phyloP scores from a whole-genome alignment of 805 yeast species.

The Ascoidea rubescens region DNA sequence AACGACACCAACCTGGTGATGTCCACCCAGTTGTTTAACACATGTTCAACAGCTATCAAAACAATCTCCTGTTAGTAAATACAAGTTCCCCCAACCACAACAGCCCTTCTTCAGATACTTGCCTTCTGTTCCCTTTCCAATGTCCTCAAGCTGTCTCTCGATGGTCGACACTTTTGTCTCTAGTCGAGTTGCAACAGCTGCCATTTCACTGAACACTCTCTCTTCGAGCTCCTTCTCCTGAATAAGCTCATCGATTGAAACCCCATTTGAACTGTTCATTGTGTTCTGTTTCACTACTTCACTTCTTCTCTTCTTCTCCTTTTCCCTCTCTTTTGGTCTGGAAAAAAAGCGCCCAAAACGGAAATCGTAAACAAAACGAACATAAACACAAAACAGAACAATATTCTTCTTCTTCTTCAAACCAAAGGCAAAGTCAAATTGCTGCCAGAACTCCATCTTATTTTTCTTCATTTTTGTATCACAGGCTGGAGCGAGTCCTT shows the following conservation, averaged over 20 bases:
- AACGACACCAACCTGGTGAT: background rate
- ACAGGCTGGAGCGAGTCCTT: too few relatives aligned
- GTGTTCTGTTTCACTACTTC: too few relatives aligned
- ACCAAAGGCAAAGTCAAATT: too few relatives aligned
- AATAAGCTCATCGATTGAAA: background rate
- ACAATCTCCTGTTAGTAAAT: background rate
- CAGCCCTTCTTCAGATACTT: background rate
- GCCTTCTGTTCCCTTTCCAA: background rate
- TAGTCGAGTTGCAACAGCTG: background rate
- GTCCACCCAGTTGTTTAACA: background rate
- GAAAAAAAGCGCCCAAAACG: too few relatives aligned
- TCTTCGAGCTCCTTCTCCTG: background rate
- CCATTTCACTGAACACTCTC: background rate
- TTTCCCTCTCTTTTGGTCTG: too few relatives aligned
- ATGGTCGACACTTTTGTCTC: background rate
- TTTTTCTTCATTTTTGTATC: too few relatives aligned
- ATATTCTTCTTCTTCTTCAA: too few relatives aligned
- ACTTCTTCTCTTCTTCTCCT: too few relatives aligned
- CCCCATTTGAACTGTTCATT: background rate
- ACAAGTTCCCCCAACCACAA: background rate
- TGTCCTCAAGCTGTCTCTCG: background rate
- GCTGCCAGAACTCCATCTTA: too few relatives aligned
- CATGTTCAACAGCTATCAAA: background rate
- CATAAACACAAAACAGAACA: too few relatives aligned
- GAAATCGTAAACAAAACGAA: too few relatives aligned